Base-by-base conservation (phyloP, 2,329 filamentous ascomycete species). In the Westerdykella ornata region DNA sequence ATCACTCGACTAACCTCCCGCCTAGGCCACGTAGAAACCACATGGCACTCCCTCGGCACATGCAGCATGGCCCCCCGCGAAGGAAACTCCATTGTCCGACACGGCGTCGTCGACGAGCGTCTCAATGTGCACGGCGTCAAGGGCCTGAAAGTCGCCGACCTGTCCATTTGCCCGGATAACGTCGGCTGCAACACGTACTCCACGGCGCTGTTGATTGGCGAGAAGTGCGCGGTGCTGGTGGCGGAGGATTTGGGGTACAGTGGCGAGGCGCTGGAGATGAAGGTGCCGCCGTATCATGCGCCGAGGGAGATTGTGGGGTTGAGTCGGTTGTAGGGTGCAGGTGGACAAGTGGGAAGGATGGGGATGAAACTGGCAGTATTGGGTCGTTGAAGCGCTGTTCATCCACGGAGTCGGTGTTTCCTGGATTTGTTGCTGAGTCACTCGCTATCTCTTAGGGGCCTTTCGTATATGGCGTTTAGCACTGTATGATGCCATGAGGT, bases 31-130 rank as follows among this genome's bases (percentile, higher is more conserved):
- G 81, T 84, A 37, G 84, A 88, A 68, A 86, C 81, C 37, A 88
- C 84, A 29, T 85, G 83, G 82, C 82, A 86, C 69, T 66, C 68
- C 14, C 70, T 79, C 5, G 74, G 76, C 30, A 88, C 84, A 1
- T 87, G 83, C 68, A 85, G 80, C 39, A 88, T 88, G 82, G 84
- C 82, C 0, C 85, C 85, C 4, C 75, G 69, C 45, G 77, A 87
- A 56, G 85, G 85, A 45, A 89, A 88, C 70, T 81, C 77, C 55
- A 85, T 89, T 56, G 84, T 88, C 63, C 85, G 84, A 69, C 82
- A 88, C 56, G 84, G 84, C 45, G 84, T 88, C 0, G 68, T 88
- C 29, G 84, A 88, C 58, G 82, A 86, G 66, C 77, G 84, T 45
- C 74, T 88, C 42, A 88, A 87, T 52, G 84, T 88, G 3, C 82